A percentile compares a stretch with the other conserved stretches of the same genome.
phyloP scores from a whole-genome alignment of 1,284 basidiomycete genomes.

The Trichosporon sp. region DNA sequence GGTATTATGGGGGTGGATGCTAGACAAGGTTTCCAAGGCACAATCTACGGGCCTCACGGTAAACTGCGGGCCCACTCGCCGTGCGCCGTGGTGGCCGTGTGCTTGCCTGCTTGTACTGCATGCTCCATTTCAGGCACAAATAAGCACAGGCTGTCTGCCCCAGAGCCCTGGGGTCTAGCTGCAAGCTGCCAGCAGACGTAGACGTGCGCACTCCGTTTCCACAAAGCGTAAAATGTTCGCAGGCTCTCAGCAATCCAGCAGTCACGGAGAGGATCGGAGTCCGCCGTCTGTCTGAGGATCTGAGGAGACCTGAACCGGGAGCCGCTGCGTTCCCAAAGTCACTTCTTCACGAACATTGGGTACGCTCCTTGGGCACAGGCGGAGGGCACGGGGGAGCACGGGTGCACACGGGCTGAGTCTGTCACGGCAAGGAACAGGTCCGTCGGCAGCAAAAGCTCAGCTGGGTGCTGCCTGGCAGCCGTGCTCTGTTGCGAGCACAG shows the following conservation, averaged over 20 bases:
- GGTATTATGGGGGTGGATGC: background rate
- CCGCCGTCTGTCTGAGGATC: too few species aligned
- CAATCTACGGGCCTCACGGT: background rate
- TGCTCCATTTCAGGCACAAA: background rate
- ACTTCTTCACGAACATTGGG: background rate
- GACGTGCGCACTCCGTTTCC: conserved; percentile 4
- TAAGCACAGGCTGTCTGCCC: conserved; percentile 5
- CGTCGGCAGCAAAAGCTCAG: conserved; percentile 1
- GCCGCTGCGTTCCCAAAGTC: background rate
- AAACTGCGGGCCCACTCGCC: background rate
- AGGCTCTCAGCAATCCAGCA: background rate
- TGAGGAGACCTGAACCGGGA: background rate
- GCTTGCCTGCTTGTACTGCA: too few species aligned
- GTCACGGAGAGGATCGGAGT: background rate
- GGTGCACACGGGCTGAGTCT: conserved; percentile 5
- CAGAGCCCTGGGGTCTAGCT: background rate
- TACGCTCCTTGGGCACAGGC: background rate
- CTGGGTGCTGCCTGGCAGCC: background rate
- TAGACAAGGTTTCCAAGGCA: background rate
- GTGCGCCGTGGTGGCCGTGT: background rate
- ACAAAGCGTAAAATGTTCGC: conserved; percentile 13
- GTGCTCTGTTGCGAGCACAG: too few species aligned
- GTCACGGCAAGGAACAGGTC: conserved; percentile 1
- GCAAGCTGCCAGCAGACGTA: background rate
- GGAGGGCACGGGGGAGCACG: background rate